Evolutionary conservation across 768 basidiomycete genomes (phyloP), one percentile per base, ranked within the genome.

Genomic region (Amanita phalloides): DNA sequence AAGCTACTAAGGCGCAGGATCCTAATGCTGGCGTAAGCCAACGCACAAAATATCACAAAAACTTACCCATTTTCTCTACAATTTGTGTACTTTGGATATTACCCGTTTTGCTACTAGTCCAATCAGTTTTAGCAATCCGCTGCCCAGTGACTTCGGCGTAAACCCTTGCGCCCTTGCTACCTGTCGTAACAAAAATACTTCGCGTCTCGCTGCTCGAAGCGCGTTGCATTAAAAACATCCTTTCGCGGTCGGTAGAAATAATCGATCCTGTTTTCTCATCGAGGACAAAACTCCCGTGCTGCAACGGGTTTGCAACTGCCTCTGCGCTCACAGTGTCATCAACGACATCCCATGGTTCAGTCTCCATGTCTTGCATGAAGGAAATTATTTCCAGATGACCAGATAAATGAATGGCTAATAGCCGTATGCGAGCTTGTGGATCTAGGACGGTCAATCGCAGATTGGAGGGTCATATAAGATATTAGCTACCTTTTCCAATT

Each of bases 301-400:
- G 58, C 48, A 85, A 54, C 45, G 80, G 68, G 52, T 77, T 58
- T 53, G 70, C 53, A 48, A 75, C 61, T 14, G 68, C 71, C 51
- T 78, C 77, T 14, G 60, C 57, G 26, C 65, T 64, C 14, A 61
- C 56, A 0, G 67, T 62, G 23, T 71, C 69, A 1, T 66, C 58
- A 3, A 63, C 58, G 44, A 66, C 55, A 28, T 43, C 62, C 70
- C 74, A 78, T 48, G 61, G 62, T 17, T 63, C 52, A 8, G 73
- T 68, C 23, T 62, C 62, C 3, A 61, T 58, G 5, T 66, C 63
- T 41, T 68, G 72, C 5, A 49, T 55, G 38, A 84, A 61, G 7
- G 77, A 82, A 62, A 80, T 81, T 17, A 88, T 66, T 36, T 81
- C 74, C 3, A 76, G 75, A 39, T 70, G 58, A 0, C 90, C 89